Conservation (phyloP, 2,329 filamentous ascomycete species). For the Pseudocercospora musae region DNA sequence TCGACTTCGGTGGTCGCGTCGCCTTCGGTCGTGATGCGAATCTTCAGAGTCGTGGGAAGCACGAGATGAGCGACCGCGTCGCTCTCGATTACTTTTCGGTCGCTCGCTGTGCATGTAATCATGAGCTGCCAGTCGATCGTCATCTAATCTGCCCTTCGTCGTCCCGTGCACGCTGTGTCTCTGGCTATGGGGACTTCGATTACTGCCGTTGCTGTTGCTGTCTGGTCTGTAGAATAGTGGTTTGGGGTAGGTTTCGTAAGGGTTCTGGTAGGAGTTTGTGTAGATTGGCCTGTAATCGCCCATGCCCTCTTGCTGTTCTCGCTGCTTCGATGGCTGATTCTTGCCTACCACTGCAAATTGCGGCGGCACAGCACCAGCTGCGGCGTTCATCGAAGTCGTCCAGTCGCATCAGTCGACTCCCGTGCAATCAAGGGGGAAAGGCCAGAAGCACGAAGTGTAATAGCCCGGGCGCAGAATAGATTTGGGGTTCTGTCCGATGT, state of each 20-base stretch:
- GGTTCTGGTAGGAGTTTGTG: constrained; percentile 8
- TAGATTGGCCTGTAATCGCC: constrained; percentile 13
- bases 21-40: constrained; percentile 9
- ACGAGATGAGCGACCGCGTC: constrained; percentile 3
- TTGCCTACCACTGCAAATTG: constrained; percentile 5
- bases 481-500: neutral
- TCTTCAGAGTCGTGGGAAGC: constrained; percentile 11
- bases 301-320: constrained; percentile 4
- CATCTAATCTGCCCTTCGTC: constrained; percentile 8
- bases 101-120: constrained; percentile 1
- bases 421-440: neutral
- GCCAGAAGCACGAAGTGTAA: neutral
- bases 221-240: neutral
- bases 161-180: constrained; percentile 10
- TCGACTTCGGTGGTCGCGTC: constrained; percentile 5
- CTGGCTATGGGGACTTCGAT: constrained; percentile 4
- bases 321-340: neutral
- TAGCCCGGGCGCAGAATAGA: constrained; percentile 1
- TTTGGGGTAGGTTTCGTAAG: neutral
- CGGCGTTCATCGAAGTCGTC: constrained; percentile 5
- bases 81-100: neutral
- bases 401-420: neutral
- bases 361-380: constrained; percentile 9
- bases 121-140: constrained; percentile 5
- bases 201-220: constrained; percentile 10